phyloP scores from a whole-genome alignment of 2,329 filamentous ascomycete species.

The Fusarium transvaalense region DNA sequence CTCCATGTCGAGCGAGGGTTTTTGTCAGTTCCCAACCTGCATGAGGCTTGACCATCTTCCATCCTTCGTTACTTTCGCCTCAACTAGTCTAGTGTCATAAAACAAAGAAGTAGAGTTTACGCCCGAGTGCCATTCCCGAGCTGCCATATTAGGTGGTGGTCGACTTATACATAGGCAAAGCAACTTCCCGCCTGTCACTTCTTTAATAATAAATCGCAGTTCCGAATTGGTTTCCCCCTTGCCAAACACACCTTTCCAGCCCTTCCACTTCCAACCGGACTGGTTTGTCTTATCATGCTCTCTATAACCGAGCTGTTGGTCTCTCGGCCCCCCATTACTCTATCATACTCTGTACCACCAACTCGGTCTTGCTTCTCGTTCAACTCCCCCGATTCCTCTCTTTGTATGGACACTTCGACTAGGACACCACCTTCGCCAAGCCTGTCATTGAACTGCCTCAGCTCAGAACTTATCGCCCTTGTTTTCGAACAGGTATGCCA shows the following conservation, averaged over 20 bases:
- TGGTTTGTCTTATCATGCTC: conserved; percentile 32
- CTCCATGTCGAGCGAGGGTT: conserved; percentile 38
- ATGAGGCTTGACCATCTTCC: conserved; percentile 40
- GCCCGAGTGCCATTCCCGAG: conserved; percentile 10
- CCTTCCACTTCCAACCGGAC: conserved; percentile 2
- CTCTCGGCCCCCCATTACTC: conserved; percentile 32
- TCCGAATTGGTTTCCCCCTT: conserved; percentile 10
- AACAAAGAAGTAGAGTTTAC: conserved; percentile 36
- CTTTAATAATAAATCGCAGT: conserved; percentile 9
- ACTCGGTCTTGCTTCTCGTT: conserved; percentile 21
- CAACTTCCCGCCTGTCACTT: conserved; percentile 15
- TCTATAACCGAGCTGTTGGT: conserved; percentile 44
- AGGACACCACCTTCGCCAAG: conserved; percentile 13
- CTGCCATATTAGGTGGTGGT: conserved; percentile 16
- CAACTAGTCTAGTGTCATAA: conserved; percentile 48
- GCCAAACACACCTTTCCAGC: conserved; percentile 12
- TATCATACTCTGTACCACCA: conserved; percentile 37
- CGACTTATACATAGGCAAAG: conserved; percentile 40
- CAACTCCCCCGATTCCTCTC: conserved; percentile 19
- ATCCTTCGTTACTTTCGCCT: conserved; percentile 50
- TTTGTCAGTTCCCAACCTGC: conserved; percentile 34
- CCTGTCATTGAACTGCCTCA: conserved; percentile 51
- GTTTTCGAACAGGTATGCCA: conserved; percentile 57
- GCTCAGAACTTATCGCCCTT: conserved; percentile 58
- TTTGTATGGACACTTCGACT: conserved; percentile 42